Evolutionary conservation across 2,329 filamentous ascomycete genomes (phyloP), one percentile per base, ranked within the genome.

Genomic region (Paramyrothecium sp.): DNA sequence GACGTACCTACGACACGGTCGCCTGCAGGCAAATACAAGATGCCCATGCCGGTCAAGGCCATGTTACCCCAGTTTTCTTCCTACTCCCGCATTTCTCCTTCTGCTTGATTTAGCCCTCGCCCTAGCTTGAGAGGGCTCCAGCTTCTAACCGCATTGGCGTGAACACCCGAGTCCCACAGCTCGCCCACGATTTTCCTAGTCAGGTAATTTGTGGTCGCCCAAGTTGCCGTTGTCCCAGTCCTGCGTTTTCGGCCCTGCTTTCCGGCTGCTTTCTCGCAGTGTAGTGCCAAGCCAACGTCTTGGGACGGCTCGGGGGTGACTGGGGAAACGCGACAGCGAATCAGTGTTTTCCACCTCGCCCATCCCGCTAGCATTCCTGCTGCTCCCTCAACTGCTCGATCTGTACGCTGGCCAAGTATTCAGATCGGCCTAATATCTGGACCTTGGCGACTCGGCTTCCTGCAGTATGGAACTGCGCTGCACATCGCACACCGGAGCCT

Each of bases 171-270:
- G 13, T 12, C 38, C 13, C 38, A 4, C 38, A 44, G 38, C 38
- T 17, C 7, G 7, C 13, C 38, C 38, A 44, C 38, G 13, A 44
- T 44, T 19, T 44, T 16, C 38, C 38, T 12, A 44, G 5, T 16
- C 38, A 19, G 13, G n/a, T 12, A 44, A 17, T 12, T 4, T 44
- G 38, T 19, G 38, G 38, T n/a, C n/a, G n/a, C n/a, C n/a, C n/a
- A n/a, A n/a, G n/a, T 44, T 44, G 38, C 38, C 38, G 38, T 44
- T 44, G 47, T 49, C 47, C 47, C 47, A 49, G 47, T n/a, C 11
- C 47, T 51, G 54, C 46, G n/a, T 55, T 51, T 13, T 55, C 54
- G 54, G 54, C 54, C 54, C 54, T 55, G 16, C 19, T 11, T 51
- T 38, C 54, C 54, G 54, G 21, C 47, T 51, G 54, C 21, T 11